Conservation (phyloP, 208 protist genomes). For the Leishmania tarentolae region DNA sequence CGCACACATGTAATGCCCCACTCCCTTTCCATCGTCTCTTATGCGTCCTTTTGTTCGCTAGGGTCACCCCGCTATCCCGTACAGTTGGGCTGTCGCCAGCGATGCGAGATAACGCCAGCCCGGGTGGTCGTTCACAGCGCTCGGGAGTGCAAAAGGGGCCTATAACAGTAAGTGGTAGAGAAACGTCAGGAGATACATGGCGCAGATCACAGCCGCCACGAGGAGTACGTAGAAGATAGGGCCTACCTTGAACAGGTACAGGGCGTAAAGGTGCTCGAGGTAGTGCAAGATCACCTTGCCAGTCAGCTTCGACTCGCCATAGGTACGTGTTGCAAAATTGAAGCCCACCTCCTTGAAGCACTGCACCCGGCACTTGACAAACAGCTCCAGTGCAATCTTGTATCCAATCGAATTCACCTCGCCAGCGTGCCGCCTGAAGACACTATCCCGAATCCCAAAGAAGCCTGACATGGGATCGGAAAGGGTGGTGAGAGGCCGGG, state of each 20-base stretch:
- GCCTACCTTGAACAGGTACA: slow-evolving; percentile 79
- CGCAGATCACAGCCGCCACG: slow-evolving; percentile 17
- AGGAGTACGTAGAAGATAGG: slow-evolving; percentile 42
- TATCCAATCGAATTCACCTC: slow-evolving; percentile 89
- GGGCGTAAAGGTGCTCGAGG: slow-evolving; percentile 68
- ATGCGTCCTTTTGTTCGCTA: not conserved
- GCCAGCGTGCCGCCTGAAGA: slow-evolving; percentile 49
- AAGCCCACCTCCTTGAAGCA: slow-evolving; percentile 81
- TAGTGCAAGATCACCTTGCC: slow-evolving; percentile 91
- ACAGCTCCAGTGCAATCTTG: slow-evolving; percentile 94
- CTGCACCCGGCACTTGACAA: slow-evolving; percentile 84
- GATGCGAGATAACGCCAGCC: not conserved
- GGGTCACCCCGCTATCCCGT: not conserved
- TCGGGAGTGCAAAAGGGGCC: not conserved
- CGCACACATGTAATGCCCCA: not conserved
- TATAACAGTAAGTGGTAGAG: slow-evolving; percentile 10
- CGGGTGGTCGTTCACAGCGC: not conserved
- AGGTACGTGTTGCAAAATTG: slow-evolving; percentile 77
- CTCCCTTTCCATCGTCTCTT: not conserved
- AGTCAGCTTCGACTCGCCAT: slow-evolving; percentile 89
- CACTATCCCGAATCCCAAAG: slow-evolving; percentile 78
- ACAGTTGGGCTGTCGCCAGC: not conserved
- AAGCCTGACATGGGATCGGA: slow-evolving; percentile 95
- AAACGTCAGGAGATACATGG: slow-evolving; percentile 16
- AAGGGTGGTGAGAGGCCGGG: slow-evolving; percentile 83